phyloP scores from a whole-genome alignment of 1,139 yeast genomes.

The Candida smagusa region DNA sequence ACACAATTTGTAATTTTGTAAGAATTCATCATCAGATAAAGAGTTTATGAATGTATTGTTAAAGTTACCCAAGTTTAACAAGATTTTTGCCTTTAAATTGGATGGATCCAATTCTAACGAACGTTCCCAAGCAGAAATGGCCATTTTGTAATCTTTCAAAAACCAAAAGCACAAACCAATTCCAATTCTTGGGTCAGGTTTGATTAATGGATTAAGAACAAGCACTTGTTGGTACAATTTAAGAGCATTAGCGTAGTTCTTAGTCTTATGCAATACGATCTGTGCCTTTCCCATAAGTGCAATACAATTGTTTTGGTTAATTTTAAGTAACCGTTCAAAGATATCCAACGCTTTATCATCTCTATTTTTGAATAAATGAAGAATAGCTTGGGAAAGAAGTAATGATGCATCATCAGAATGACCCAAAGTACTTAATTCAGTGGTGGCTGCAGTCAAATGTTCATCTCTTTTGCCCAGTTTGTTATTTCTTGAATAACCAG shows the following conservation, averaged over 20 bases:
- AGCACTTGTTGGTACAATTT: slow-evolving; percentile 81
- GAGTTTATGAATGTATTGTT: slow-evolving; percentile 61
- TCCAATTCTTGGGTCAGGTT: slow-evolving; percentile 94
- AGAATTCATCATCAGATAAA: slow-evolving; percentile 57
- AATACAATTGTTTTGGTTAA: slow-evolving; percentile 56
- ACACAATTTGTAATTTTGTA: slow-evolving; percentile 46
- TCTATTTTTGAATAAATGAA: slow-evolving; percentile 45
- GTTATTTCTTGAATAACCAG: background rate
- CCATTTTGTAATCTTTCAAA: slow-evolving; percentile 73
- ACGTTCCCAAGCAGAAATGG: slow-evolving; percentile 80
- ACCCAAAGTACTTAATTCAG: slow-evolving; percentile 12
- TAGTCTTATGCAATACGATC: slow-evolving; percentile 61
- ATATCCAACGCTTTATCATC: slow-evolving; percentile 67
- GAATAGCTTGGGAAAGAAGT: slow-evolving; percentile 59
- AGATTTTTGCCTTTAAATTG: slow-evolving; percentile 60
- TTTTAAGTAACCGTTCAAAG: slow-evolving; percentile 52
- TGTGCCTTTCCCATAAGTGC: slow-evolving; percentile 88
- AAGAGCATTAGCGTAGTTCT: slow-evolving; percentile 71
- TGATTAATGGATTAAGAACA: slow-evolving; percentile 67
- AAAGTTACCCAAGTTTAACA: slow-evolving; percentile 67
- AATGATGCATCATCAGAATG: slow-evolving; percentile 28
- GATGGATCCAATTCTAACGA: slow-evolving; percentile 63
- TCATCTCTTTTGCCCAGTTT: slow-evolving; percentile 3
- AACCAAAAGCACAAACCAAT: slow-evolving; percentile 94
- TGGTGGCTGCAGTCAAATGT: slow-evolving; percentile 27